Evolutionary conservation across 208 protist genomes (phyloP).

Genomic region (Herpetomonas tarakana): DNA sequence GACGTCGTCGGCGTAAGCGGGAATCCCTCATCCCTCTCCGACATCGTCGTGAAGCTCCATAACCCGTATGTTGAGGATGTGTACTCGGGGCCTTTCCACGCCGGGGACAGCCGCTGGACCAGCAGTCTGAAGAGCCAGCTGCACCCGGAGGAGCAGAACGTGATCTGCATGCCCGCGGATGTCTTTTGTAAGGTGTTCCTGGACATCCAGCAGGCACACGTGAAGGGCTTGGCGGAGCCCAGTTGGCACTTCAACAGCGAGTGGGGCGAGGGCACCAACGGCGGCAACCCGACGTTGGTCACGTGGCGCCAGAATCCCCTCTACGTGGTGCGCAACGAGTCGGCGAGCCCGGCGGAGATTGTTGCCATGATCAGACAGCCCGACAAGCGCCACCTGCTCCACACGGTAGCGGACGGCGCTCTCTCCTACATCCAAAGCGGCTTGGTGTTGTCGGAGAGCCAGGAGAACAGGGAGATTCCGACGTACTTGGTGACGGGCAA

Average conservation of each 20-base stretch:
- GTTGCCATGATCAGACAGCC: slow-evolving; percentile 66
- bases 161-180: slow-evolving; percentile 59
- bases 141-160: slow-evolving; percentile 19
- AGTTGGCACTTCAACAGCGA: slow-evolving; percentile 43
- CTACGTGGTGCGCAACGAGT: slow-evolving; percentile 39
- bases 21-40: slow-evolving; percentile 22
- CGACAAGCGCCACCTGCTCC: slow-evolving; percentile 67
- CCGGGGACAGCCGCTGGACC: slow-evolving; percentile 40
- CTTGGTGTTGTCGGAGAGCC: slow-evolving; percentile 48
- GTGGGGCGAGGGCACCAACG: slow-evolving; percentile 48
- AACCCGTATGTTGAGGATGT: slow-evolving; percentile 38
- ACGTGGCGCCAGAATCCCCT: slow-evolving; percentile 58
- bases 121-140: slow-evolving; percentile 16
- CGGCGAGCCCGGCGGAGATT: slow-evolving; percentile 35
- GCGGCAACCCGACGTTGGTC: slow-evolving; percentile 46
- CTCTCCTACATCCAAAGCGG: slow-evolving; percentile 66
- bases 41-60: slow-evolving; percentile 59
- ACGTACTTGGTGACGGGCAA: slow-evolving; percentile 79
- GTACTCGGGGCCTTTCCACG: slow-evolving; percentile 64
- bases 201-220: slow-evolving; percentile 36
- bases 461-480: slow-evolving; percentile 27
- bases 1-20: slow-evolving; percentile 23
- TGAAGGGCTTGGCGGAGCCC: slow-evolving; percentile 19
- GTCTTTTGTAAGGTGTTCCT: slow-evolving; percentile 40
- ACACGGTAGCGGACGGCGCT: slow-evolving; percentile 44